These are phyloP conservation scores for Gossypium gossypioides DNA, from an alignment of 441 rosid species.

Conservation along the genomic window DNA sequence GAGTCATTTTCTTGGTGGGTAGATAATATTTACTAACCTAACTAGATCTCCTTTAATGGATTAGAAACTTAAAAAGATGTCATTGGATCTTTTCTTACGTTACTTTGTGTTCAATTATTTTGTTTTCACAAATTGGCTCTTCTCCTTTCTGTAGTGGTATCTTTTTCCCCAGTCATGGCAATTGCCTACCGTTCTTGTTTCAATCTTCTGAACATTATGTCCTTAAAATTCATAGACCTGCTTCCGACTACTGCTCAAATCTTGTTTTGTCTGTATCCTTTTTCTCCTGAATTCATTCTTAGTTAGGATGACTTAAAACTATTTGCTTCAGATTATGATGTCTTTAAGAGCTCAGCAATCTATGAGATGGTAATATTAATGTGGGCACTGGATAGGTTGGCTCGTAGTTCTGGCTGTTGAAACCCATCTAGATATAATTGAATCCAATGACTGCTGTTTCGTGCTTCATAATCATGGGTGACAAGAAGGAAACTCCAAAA, in stretches of 20 bases:
- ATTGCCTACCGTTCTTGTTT: background rate
- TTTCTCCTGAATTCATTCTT: background rate
- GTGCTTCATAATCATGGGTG: background rate
- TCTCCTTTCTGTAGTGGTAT: background rate
- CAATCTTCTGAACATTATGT: background rate
- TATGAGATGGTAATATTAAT: background rate
- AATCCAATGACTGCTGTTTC: background rate
- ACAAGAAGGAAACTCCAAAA: background rate
- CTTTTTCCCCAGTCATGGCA: background rate
- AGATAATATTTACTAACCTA: background rate
- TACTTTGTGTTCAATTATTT: background rate
- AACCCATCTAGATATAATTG: background rate
- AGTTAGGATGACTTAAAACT: background rate
- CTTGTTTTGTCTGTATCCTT: background rate
- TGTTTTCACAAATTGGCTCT: background rate
- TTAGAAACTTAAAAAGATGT: background rate
- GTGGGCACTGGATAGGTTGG: background rate
- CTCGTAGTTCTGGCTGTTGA: background rate
- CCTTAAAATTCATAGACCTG: background rate
- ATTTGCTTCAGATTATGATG: background rate
- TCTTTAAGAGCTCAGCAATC: background rate
- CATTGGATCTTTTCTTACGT: slow-evolving; percentile 1
- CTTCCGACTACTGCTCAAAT: background rate
- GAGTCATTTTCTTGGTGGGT: background rate
- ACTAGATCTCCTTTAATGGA: background rate